These are phyloP conservation scores for Alternaria alternata DNA, from an alignment of 2,329 filamentous ascomycete genomes.

Conservation along the genomic window DNA sequence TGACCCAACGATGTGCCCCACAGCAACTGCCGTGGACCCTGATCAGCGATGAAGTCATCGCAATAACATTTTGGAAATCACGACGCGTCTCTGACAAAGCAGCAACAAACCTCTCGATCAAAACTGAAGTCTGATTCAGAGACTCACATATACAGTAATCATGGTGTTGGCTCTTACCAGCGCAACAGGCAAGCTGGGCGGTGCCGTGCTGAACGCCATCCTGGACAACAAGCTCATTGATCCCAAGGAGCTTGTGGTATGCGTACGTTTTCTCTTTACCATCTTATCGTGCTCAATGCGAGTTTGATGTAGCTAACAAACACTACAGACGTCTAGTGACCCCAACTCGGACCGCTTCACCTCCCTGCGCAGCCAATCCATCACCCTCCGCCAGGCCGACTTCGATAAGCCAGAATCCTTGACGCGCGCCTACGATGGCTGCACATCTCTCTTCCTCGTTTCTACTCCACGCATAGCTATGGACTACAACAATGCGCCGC, in stretches of 20 bases:
- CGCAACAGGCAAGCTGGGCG: constrained; percentile 57
- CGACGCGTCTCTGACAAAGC: background rate
- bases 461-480: constrained; percentile 55
- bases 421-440: constrained; percentile 48
- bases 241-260: constrained; percentile 49
- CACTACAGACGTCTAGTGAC: constrained; percentile 32
- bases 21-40: constrained; percentile 1
- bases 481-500: constrained; percentile 55
- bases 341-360: constrained; percentile 33
- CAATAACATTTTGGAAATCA: background rate
- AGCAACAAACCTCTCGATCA: background rate
- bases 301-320: background rate
- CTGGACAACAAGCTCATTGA: constrained; percentile 53
- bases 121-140: background rate
- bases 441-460: constrained; percentile 55
- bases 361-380: constrained; percentile 38
- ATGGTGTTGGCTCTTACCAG: constrained; percentile 53
- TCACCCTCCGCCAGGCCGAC: constrained; percentile 49
- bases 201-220: constrained; percentile 53
- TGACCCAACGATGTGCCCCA: background rate
- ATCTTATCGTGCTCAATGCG: background rate
- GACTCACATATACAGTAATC: background rate
- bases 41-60: constrained; percentile 1
- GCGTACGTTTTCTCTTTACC: constrained; percentile 31
- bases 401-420: constrained; percentile 51